These are phyloP conservation scores for Fusarium tanahbumbuense DNA, from an alignment of 2,329 filamentous ascomycete genomes.

Conservation along the genomic window DNA sequence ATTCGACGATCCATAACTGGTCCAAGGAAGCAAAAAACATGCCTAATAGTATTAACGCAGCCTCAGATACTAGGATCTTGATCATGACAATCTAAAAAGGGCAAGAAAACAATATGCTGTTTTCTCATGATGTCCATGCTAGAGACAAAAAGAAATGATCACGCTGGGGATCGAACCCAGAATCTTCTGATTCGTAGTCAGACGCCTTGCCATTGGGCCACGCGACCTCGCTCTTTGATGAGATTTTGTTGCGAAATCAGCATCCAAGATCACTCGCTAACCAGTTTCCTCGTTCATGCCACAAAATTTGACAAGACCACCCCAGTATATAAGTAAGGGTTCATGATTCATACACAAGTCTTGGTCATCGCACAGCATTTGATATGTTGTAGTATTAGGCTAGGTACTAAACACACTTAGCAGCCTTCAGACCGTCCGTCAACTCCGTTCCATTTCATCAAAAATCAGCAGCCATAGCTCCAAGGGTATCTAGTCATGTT, in stretches of 20 bases:
- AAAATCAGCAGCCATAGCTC: conserved; percentile 39
- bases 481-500: conserved; percentile 47
- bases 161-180: conserved; percentile 38
- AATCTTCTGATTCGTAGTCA: conserved; percentile 41
- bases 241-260: neutral
- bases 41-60: too few relatives aligned
- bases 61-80: neutral
- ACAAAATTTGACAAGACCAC: neutral
- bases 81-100: neutral
- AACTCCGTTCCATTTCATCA: conserved; percentile 27
- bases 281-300: neutral
- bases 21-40: too few relatives aligned
- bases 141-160: conserved; percentile 14
- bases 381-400: neutral
- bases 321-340: neutral
- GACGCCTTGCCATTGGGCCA: conserved; percentile 38
- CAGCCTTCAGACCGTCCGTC: conserved; percentile 2
- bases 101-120: neutral
- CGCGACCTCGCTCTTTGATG: conserved; percentile 17
- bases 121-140: neutral
- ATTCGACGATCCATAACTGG: neutral
- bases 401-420: neutral
- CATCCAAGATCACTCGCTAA: neutral
- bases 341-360: neutral
- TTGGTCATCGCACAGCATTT: neutral